Evolutionary conservation across 2,329 filamentous ascomycete genomes (phyloP).

Genomic region (Blastomyces emzantsi): DNA sequence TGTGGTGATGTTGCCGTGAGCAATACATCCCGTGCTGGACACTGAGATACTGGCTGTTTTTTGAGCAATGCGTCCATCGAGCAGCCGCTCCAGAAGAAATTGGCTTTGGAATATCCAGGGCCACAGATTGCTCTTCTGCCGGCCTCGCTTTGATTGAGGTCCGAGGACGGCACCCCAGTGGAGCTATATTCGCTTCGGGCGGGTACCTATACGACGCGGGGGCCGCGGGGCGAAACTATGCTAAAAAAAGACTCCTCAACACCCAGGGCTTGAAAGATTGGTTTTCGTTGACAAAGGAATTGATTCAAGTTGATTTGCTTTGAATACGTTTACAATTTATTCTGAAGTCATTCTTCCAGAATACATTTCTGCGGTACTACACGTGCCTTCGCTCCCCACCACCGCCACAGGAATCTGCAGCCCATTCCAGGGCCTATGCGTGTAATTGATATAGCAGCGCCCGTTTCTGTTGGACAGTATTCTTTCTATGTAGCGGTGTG

Average conservation of each 20-base stretch:
- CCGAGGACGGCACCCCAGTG: constrained; percentile 20
- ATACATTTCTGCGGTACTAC: too few relatives aligned
- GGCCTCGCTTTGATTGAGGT: constrained; percentile 17
- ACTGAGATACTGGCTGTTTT: constrained; percentile 19
- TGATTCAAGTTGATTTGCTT: constrained; percentile 15
- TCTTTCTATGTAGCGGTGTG: background rate
- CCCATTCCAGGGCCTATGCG: background rate
- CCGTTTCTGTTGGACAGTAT: background rate
- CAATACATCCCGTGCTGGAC: constrained; percentile 25
- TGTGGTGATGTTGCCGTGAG: constrained; percentile 27
- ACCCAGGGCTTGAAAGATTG: constrained; percentile 18
- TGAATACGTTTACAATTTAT: constrained; percentile 13
- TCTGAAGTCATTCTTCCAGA: background rate
- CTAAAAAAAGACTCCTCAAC: constrained; percentile 15
- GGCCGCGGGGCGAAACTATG: constrained; percentile 16
- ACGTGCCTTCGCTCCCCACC: too few relatives aligned
- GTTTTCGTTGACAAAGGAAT: constrained; percentile 7
- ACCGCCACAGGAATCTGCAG: background rate
- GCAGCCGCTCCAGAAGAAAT: constrained; percentile 19
- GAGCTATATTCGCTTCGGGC: too few relatives aligned
- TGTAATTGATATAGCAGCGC: background rate
- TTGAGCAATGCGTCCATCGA: constrained; percentile 22
- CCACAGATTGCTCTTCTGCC: constrained; percentile 25
- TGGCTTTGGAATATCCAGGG: constrained; percentile 21
- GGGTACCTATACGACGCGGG: too few relatives aligned